Base-by-base conservation (phyloP, 2,329 filamentous ascomycete species). In the Ophiosphaerella narmari region DNA sequence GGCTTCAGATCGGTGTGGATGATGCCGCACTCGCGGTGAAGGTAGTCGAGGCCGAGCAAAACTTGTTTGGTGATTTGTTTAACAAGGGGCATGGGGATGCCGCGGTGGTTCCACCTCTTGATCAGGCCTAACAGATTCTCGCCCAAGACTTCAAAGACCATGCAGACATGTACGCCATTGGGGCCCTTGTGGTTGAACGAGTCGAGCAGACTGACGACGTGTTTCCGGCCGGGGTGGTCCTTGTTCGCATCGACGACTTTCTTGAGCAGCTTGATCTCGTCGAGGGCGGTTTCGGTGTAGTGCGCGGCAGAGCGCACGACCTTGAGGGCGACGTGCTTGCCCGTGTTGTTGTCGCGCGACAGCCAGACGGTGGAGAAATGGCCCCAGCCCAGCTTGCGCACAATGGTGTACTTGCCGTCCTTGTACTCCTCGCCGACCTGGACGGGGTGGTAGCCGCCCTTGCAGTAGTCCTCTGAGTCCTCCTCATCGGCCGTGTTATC, bases 21-120 rank as follows among this genome's bases (percentile, higher is more conserved):
- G 77, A 99, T 97, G 70, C 94, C 94, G 75, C 94, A 99, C 77
- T 99, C 93, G 65, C 94, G 87, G 74, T 99, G 94, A 34, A 99
- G 83, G 72, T 97, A 97, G 75, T 99, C 94, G 57, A 99, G 81
- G 35, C 94, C 94, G 24, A 99, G 84, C 40, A 99, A 82, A 8
- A 97, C 94, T 77, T 99, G 94, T 76, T 97, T 97, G 26, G 94
- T 95, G 75, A 99, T 99, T 74, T 97, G 94, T 80, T 97, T 97
- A 72, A 97, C 94, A 12, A 99, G 82, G 13, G 90, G 85, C 87
- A 96, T 96, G 37, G 94, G 94, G 50, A 99, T 97, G 41, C 94
- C 94, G 53, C 94, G 85, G 74, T 97, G 94, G 73, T 97, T 97
- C 92, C 93, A 97, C 66, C 90, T 87, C 84, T 97, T 97, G 81